Evolutionary conservation across 768 basidiomycete genomes (phyloP).

Genomic region (Psilocybe azurescens): DNA sequence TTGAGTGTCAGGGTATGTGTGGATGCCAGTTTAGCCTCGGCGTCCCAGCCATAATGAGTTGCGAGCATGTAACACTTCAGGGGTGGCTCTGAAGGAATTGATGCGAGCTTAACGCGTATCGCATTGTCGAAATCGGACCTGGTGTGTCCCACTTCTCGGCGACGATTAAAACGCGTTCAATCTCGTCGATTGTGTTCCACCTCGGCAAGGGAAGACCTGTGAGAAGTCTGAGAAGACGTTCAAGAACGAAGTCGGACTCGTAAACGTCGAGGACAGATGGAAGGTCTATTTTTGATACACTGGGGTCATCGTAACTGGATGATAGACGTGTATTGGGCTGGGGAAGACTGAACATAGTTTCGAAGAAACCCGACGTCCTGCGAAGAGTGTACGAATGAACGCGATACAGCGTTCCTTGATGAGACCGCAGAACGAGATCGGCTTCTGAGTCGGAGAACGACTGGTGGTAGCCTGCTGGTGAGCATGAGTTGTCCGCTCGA

Average conservation of each 20-base stretch:
- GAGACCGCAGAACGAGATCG: conserved; percentile 42
- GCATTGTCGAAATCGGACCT: conserved; percentile 60
- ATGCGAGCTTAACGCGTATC: conserved; percentile 53
- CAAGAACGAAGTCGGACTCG: conserved; percentile 50
- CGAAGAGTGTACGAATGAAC: conserved; percentile 62
- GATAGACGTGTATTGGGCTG: conserved; percentile 31
- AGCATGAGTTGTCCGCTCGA: conserved; percentile 16
- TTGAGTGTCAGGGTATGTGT: conserved; percentile 61
- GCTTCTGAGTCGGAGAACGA: conserved; percentile 38
- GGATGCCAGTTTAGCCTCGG: conserved; percentile 61
- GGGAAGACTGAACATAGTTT: conserved; percentile 66
- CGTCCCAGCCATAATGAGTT: conserved; percentile 65
- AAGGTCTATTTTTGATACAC: not conserved
- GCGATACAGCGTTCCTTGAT: conserved; percentile 57
- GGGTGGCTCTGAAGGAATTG: conserved; percentile 46
- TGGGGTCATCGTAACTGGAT: conserved; percentile 1
- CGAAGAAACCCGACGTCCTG: conserved; percentile 64
- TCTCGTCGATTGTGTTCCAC: conserved; percentile 53
- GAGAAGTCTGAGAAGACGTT: conserved; percentile 60
- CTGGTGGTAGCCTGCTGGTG: conserved; percentile 31
- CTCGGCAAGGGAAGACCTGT: conserved; percentile 56
- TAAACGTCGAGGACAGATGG: conserved; percentile 37
- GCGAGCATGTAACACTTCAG: conserved; percentile 60
- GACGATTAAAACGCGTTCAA: conserved; percentile 60
- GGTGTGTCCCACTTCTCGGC: conserved; percentile 78